Percentiles rank a stretch among this genome's conserved stretches.
These are phyloP conservation scores for Starmerella sp. DNA, from an alignment of 805 yeast genomes.

Conservation along the genomic window DNA sequence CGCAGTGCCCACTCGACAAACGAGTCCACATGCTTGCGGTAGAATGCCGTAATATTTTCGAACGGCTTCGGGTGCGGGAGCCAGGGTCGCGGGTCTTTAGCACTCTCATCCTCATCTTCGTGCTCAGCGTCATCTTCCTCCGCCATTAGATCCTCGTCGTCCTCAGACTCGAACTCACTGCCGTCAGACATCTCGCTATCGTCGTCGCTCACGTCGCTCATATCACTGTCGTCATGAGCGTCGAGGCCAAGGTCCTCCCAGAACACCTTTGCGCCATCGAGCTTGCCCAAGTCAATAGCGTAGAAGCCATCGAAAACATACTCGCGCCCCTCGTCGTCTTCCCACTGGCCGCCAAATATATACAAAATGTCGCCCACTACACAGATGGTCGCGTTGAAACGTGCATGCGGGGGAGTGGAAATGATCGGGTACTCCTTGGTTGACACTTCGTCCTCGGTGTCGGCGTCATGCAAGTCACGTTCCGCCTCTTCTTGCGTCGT, in stretches of 20 bases:
- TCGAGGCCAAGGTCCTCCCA: slow-evolving; percentile 73
- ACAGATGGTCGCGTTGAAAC: slow-evolving; percentile 77
- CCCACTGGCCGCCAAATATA: slow-evolving; percentile 86
- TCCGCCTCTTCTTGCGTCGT: slow-evolving; percentile 34
- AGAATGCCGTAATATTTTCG: slow-evolving; percentile 72
- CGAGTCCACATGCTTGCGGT: slow-evolving; percentile 71
- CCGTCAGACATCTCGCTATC: slow-evolving; percentile 68
- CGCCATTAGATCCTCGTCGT: slow-evolving; percentile 26
- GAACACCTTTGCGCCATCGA: slow-evolving; percentile 75
- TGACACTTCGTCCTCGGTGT: slow-evolving; percentile 30
- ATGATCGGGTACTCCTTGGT: slow-evolving; percentile 45
- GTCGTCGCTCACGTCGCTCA: slow-evolving; percentile 49
- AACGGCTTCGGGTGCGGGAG: slow-evolving; percentile 94
- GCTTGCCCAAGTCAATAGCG: slow-evolving; percentile 68
- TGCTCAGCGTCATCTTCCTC: slow-evolving; percentile 56
- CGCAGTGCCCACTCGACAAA: slow-evolving; percentile 91
- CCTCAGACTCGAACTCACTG: slow-evolving; percentile 35
- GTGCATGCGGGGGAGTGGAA: slow-evolving; percentile 66
- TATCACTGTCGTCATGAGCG: slow-evolving; percentile 25
- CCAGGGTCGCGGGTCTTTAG: slow-evolving; percentile 92
- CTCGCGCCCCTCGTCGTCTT: slow-evolving; percentile 68
- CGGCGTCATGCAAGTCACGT: slow-evolving; percentile 27
- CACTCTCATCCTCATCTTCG: slow-evolving; percentile 48
- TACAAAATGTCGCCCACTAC: slow-evolving; percentile 75
- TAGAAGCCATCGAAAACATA: slow-evolving; percentile 75